Evolutionary conservation across 257 asterid species (phyloP).

Genomic region (Solanum microdontum): DNA sequence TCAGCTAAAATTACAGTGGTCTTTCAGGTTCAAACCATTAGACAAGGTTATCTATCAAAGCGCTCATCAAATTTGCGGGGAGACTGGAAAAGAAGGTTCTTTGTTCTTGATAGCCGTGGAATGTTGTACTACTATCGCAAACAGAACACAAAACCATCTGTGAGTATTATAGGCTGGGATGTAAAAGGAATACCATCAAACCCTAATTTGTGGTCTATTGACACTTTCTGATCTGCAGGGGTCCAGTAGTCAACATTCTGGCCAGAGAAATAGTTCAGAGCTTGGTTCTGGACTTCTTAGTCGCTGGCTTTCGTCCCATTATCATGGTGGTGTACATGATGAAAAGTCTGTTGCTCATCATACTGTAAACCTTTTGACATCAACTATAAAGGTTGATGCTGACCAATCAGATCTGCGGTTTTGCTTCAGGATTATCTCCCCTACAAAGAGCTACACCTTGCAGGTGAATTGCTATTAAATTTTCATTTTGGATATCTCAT

Average conservation of each 20-base stretch:
- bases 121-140: conserved; percentile 98
- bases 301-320: conserved; percentile 96
- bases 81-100: conserved; percentile 99
- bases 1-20: conserved; percentile 16
- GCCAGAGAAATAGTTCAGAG: conserved; percentile 95
- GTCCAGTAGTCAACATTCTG: conserved; percentile 69
- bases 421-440: conserved; percentile 97
- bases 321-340: conserved; percentile 96
- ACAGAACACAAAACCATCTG: conserved; percentile 93
- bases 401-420: conserved; percentile 98
- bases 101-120: conserved; percentile 99
- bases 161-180: conserved; percentile 31
- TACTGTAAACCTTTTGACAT: conserved; percentile 92
- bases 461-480: conserved; percentile 45
- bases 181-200: neutral
- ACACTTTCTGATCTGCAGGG: conserved; percentile 37
- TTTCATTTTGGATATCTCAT: conserved; percentile 8
- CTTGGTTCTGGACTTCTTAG: conserved; percentile 94
- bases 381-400: conserved; percentile 96
- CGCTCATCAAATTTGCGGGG: conserved; percentile 94
- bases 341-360: conserved; percentile 99
- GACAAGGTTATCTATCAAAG: conserved; percentile 98
- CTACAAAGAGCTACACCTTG: conserved; percentile 93
- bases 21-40: conserved; percentile 93
- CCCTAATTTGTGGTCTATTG: neutral